Evolutionary conservation across 2,329 filamentous ascomycete genomes (phyloP).

Genomic region (Thelonectria olida): DNA sequence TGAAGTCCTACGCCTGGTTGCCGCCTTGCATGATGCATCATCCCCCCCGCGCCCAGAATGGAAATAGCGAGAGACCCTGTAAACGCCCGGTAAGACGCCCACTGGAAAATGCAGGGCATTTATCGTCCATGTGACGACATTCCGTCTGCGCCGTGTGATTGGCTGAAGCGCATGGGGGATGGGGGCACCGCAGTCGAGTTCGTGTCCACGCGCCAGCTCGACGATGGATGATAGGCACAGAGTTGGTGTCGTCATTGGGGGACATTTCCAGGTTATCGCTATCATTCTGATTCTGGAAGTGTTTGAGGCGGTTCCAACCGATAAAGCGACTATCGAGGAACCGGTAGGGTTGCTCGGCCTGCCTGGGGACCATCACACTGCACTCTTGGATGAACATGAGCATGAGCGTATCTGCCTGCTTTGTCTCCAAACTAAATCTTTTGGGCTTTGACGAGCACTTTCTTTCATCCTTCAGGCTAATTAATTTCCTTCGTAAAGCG

Average conservation of each 20-base stretch:
- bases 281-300: not conserved
- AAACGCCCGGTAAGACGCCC: not conserved
- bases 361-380: no score
- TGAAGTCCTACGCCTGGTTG: not conserved
- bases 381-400: no score
- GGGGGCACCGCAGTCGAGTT: conserved; percentile 6
- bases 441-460: not conserved
- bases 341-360: not conserved
- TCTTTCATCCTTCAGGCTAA: not conserved
- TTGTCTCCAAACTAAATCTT: not conserved
- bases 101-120: conserved; percentile 16
- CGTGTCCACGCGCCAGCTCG: conserved; percentile 13
- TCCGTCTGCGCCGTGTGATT: not conserved
- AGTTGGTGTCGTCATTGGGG: conserved; percentile 19
- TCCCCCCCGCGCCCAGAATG: not conserved
- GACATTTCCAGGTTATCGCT: not conserved
- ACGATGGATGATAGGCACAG: conserved; percentile 8
- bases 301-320: not conserved
- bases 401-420: conserved; percentile 5
- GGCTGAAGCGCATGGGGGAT: conserved; percentile 8
- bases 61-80: not conserved
- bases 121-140: conserved; percentile 15
- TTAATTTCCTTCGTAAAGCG: not conserved
- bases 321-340: not conserved
- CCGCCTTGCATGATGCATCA: not conserved